A percentile compares a stretch with the other conserved stretches of the same genome.
Evolutionary conservation across 495 filamentous ascomycete species (phyloP).

Genomic region (Talaromyces thailandensis): DNA sequence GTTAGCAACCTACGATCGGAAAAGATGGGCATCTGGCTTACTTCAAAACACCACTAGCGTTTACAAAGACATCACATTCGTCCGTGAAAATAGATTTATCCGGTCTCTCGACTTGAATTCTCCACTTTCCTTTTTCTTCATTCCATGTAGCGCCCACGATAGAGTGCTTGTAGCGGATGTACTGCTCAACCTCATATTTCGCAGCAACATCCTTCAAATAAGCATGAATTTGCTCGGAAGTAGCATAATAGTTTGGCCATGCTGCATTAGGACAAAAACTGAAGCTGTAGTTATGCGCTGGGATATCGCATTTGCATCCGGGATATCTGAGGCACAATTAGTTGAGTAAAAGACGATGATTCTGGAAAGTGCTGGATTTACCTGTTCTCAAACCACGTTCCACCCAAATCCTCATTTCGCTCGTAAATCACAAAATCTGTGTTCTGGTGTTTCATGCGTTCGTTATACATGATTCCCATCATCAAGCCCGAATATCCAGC

Average conservation of each 20-base stretch:
- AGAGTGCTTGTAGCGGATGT: neutral
- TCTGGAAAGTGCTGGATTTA: neutral
- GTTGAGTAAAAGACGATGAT: neutral
- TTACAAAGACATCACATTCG: neutral
- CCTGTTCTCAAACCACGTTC: neutral
- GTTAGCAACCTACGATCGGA: neutral
- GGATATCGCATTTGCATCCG: neutral
- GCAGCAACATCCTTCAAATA: neutral
- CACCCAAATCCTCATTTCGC: conserved; percentile 15
- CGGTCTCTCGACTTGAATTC: neutral
- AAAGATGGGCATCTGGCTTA: neutral
- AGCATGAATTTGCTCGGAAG: neutral
- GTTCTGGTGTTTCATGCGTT: conserved; percentile 40
- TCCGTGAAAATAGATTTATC: neutral
- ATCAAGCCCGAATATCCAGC: conserved; percentile 48
- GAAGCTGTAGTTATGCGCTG: neutral
- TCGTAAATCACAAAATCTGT: conserved; percentile 54
- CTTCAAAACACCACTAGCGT: neutral
- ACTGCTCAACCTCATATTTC: neutral
- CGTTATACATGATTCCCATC: conserved; percentile 22
- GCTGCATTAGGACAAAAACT: neutral
- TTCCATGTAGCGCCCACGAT: neutral
- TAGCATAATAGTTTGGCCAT: neutral
- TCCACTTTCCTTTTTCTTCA: neutral
- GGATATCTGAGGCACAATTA: neutral